These are phyloP conservation scores for Fusarium lateritium DNA, from an alignment of 2,329 filamentous ascomycete genomes.

Conservation along the genomic window DNA sequence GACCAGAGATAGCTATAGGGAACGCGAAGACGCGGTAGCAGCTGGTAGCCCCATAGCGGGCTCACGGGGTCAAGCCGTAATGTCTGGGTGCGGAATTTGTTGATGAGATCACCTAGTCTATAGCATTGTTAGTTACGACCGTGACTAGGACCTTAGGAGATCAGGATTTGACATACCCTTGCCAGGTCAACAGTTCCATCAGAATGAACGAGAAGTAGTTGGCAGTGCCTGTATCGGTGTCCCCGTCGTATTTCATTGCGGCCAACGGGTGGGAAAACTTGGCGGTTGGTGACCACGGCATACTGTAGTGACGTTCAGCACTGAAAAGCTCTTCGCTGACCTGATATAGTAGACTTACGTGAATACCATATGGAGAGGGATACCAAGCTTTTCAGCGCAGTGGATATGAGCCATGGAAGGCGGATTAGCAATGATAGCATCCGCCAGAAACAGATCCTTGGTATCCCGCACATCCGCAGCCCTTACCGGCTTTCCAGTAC, in stretches of 20 bases:
- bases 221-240: conserved; percentile 73
- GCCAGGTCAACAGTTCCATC: conserved; percentile 91
- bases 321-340: too few relatives aligned
- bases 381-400: conserved; percentile 82
- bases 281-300: conserved; percentile 82
- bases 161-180: conserved; percentile 64
- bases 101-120: conserved; percentile 79
- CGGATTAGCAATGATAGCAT: conserved; percentile 88
- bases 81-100: conserved; percentile 77
- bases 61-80: conserved; percentile 80
- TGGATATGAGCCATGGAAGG: conserved; percentile 84
- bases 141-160: too few relatives aligned
- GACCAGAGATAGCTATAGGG: conserved; percentile 83
- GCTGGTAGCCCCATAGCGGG: conserved; percentile 82
- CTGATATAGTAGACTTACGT: conserved; percentile 59
- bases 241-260: conserved; percentile 72
- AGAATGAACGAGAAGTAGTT: conserved; percentile 86
- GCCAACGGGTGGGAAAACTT: conserved; percentile 80
- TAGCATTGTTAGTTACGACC: too few relatives aligned
- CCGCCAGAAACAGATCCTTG: conserved; percentile 70
- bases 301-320: conserved; percentile 47
- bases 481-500: too few relatives aligned
- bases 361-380: conserved; percentile 89
- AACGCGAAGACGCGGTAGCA: conserved; percentile 79
- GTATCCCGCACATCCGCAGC: background rate